These are phyloP conservation scores for Boletellus deceptivus DNA, from an alignment of 1,284 basidiomycete genomes.

Conservation along the genomic window DNA sequence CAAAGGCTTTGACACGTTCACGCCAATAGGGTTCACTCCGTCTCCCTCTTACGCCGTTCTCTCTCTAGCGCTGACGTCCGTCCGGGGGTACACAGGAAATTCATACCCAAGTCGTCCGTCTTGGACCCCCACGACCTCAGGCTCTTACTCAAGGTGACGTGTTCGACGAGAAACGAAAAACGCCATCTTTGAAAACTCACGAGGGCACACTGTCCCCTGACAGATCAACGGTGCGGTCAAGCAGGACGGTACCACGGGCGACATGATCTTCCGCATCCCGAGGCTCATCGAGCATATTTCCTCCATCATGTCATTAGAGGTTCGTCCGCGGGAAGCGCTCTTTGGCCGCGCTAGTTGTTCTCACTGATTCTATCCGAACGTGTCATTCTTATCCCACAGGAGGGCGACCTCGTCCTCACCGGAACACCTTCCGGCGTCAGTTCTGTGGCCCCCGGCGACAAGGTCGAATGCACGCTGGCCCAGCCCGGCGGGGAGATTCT, in stretches of 20 bases:
- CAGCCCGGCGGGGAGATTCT: constrained; percentile 60
- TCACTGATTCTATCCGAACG: too few species aligned
- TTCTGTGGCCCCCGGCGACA: constrained; percentile 73
- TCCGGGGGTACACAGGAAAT: constrained; percentile 50
- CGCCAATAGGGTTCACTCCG: constrained; percentile 65
- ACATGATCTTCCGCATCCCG: constrained; percentile 95
- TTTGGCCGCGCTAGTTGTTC: neutral
- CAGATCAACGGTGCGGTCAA: constrained; percentile 82
- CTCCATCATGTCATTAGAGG: constrained; percentile 94
- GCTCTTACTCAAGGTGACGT: constrained; percentile 65
- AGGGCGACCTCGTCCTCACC: constrained; percentile 86
- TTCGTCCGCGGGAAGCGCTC: constrained; percentile 33
- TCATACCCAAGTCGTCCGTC: constrained; percentile 77
- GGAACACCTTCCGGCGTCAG: constrained; percentile 93
- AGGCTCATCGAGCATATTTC: constrained; percentile 90
- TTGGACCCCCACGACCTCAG: constrained; percentile 74
- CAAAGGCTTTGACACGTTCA: constrained; percentile 90
- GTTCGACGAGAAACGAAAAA: too few species aligned
- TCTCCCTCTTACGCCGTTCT: neutral
- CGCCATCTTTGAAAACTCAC: too few species aligned
- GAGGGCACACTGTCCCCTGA: neutral
- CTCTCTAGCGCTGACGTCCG: neutral
- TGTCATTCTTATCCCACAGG: constrained; percentile 41
- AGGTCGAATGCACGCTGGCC: constrained; percentile 73
- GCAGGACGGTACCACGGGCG: constrained; percentile 81